Evolutionary conservation across 495 filamentous ascomycete genomes (phyloP), one percentile per base, ranked within the genome.

Genomic region (Patellaria atrata): DNA sequence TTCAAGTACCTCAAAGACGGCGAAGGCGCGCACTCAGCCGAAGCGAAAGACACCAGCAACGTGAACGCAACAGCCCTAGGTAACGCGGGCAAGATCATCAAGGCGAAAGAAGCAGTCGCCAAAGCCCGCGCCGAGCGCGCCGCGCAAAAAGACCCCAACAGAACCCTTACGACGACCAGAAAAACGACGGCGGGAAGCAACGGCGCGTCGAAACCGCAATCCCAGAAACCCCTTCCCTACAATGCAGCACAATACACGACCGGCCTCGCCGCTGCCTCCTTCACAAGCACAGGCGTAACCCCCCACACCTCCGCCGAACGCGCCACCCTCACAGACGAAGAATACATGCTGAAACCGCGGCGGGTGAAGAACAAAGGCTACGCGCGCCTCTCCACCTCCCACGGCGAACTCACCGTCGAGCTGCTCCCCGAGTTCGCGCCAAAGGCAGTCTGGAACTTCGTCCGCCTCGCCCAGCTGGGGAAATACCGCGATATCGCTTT

Each of bases 381-480:
- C 59, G 85, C 81, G 10, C 73, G 83, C 12, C 70, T 99, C n/a
- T 67, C 72, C 17, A 96, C 89, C 3, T 82, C 71, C 30, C 64
- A 76, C 9, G 87, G 91, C 11, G 68, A 81, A 39, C 54, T 97
- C 11, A 94, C 82, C 46, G 58, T 99, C 45, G 85, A 94, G 45
- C 63, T 99, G n/a, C 76, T 81, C 34, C 75, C 89, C 6, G 89
- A 94, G 51, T 76, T 76, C 43, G 83, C 89, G 1, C 89, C 89
- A 1, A 75, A 76, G 41, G 85, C 89, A 3, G 89, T 94, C 13
- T 99, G 84, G 79, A 99, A 99, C 56, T 96, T 99, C 56, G 67
- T 89, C 26, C 76, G 81, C 32, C 64, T 99, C 6, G 70, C 85
- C 7, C 80, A 93, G 49, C 78, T 73, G 39, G 91, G 87, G 1